Percentiles rank a stretch among this genome's conserved stretches.
phyloP scores from a whole-genome alignment of 495 filamentous ascomycete genomes.

The Geopyxis carbonaria region DNA sequence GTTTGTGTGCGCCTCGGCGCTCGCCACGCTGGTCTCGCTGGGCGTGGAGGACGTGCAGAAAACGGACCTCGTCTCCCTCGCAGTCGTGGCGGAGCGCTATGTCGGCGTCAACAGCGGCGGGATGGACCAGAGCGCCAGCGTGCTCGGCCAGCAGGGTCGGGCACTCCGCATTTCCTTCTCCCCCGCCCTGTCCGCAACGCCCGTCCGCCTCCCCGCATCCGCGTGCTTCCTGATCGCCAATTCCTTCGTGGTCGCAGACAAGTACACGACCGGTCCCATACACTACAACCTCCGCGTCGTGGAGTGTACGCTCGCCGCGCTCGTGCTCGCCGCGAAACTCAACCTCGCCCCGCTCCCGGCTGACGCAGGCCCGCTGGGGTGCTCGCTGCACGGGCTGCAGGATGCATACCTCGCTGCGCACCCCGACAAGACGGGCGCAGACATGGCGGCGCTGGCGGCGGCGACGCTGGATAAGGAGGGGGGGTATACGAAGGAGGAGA shows the following conservation, averaged over 20 bases:
- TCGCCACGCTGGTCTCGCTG: slow-evolving; percentile 78
- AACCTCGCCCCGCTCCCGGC: slow-evolving; percentile 46
- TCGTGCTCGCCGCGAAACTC: slow-evolving; percentile 46
- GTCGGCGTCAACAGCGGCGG: slow-evolving; percentile 95
- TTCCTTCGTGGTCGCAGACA: slow-evolving; percentile 82
- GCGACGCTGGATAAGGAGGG: slow-evolving; percentile 50
- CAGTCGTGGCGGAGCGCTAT: slow-evolving; percentile 82
- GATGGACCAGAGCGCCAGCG: slow-evolving; percentile 97
- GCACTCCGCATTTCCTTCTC: slow-evolving; percentile 83
- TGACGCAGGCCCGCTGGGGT: slow-evolving; percentile 69
- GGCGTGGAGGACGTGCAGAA: slow-evolving; percentile 66
- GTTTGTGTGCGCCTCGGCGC: slow-evolving; percentile 75
- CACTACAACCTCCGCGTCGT: slow-evolving; percentile 96
- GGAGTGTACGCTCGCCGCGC: slow-evolving; percentile 79
- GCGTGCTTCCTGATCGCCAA: slow-evolving; percentile 87
- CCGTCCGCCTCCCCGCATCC: slow-evolving; percentile 70
- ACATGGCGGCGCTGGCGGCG: slow-evolving; percentile 47
- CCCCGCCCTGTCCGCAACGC: slow-evolving; percentile 54
- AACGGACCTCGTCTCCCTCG: slow-evolving; percentile 72
- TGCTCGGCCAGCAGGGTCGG: slow-evolving; percentile 70
- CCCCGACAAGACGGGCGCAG: slow-evolving; percentile 35
- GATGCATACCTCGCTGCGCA: slow-evolving; percentile 54
- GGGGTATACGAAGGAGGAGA: slow-evolving; percentile 79
- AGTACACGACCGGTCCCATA: slow-evolving; percentile 78
- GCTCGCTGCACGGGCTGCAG: slow-evolving; percentile 74